Base-by-base conservation (phyloP, 352 stramenopile genomes). In the Peronosclerospora sorghi region DNA sequence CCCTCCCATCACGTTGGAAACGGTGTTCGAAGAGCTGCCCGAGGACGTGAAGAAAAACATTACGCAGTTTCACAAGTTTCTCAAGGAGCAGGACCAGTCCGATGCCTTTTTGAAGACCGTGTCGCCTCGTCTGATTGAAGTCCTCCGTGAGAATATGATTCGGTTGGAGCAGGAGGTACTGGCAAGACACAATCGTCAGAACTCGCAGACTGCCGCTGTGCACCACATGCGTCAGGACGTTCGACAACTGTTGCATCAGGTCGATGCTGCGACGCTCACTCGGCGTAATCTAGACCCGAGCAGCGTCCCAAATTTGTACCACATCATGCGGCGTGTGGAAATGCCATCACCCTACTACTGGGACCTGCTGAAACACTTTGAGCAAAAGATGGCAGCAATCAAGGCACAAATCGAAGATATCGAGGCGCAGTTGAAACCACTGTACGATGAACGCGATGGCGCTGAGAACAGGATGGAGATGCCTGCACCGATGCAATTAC, bases 271-370 rank as follows among this genome's bases (percentile, higher is more conserved):
- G 14, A 74, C 75, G 19, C 59, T 87, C 4, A 85, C 48, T 45
- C 48, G 80, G 19, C 75, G 75, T 21, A 83, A 65, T 36, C 56
- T 87, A 41, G 74, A 82, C 38, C 26, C 26, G 8, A 73, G 59
- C 43, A 72, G 53, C 47, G 41, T 59, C 7, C 41, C 51, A 2
- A 59, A 61, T 46, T 68, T 76, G 55, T 70, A 74, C 43, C 55
- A 79, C 35, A 77, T 86, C 42, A 69, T 82, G 65, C 75, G 75
- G 6, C 69, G 68, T 10, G 75, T 86, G 17, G 70, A 84, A 38
- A 84, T 83, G 70, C 78, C 78, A 28, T 91, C 78, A 23, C 59
- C 66, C 4, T 91, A 84, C 43, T 91, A 86, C 43, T 88, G 75
- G 73, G 67, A 84, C 26, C 56, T 91, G 30, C 49, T 88, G 20